A percentile compares a stretch with the other conserved stretches of the same genome.
These are phyloP conservation scores for Trypanosoma rangeli DNA, from an alignment of 208 protist species.

Conservation along the genomic window DNA sequence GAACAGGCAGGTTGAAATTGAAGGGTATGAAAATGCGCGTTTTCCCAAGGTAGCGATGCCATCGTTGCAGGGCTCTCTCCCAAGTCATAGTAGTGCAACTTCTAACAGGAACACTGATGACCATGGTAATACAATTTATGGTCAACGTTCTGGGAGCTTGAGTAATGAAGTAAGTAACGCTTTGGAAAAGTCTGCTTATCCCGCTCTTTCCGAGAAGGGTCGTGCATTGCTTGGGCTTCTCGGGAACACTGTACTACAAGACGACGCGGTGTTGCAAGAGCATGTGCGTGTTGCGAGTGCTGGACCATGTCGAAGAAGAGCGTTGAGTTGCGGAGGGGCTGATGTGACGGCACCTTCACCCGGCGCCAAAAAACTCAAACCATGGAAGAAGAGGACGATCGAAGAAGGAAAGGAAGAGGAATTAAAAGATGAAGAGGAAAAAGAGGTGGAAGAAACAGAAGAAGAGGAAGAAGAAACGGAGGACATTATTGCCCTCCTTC, in stretches of 20 bases:
- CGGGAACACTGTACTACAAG: neutral
- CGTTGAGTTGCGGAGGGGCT: neutral
- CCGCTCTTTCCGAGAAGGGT: constrained; percentile 9
- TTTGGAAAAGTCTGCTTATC: neutral
- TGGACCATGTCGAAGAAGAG: neutral
- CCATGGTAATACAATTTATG: neutral
- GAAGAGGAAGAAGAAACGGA: constrained; percentile 22
- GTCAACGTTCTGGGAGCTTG: neutral
- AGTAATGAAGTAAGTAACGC: too few species aligned
- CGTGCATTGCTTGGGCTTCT: constrained; percentile 8
- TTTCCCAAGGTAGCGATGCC: too few species aligned
- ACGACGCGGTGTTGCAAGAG: neutral
- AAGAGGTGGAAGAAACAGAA: neutral
- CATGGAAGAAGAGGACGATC: neutral
- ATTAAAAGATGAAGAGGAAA: too few species aligned
- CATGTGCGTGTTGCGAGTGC: neutral
- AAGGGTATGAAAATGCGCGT: too few species aligned
- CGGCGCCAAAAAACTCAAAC: neutral
- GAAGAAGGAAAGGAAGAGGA: too few species aligned
- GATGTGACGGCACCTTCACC: neutral
- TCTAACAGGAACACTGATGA: neutral
- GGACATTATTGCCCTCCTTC: constrained; percentile 44
- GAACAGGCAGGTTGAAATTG: neutral
- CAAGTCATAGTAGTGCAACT: too few species aligned
- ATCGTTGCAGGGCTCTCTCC: too few species aligned